phyloP scores from a whole-genome alignment of 345 rosid genomes.

The Psidium friedrichsthalianum region DNA sequence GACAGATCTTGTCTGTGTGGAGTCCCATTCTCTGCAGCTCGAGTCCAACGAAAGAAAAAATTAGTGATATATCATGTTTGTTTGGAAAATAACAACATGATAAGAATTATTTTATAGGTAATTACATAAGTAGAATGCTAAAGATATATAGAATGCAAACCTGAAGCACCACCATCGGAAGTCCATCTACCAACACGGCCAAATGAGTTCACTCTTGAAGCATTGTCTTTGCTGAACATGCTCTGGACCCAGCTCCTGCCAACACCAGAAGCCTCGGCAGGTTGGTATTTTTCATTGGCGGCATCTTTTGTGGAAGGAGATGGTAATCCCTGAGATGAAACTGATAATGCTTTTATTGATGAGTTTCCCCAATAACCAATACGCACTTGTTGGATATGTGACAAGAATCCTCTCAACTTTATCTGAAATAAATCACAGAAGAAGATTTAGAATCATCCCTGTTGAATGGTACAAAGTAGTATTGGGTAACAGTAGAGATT shows the following conservation, averaged over 20 bases:
- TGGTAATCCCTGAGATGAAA: constrained; percentile 56
- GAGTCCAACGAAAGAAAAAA: background rate
- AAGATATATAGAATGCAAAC: constrained; percentile 13
- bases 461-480: background rate
- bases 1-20: constrained; percentile 53
- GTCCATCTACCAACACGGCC: constrained; percentile 74
- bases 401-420: constrained; percentile 85
- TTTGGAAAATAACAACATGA: background rate
- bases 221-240: constrained; percentile 91
- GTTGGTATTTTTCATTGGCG: constrained; percentile 64
- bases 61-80: background rate
- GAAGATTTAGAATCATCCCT: background rate
- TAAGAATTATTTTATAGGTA: background rate
- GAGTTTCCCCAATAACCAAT: constrained; percentile 89
- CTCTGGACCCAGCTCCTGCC: constrained; percentile 99
- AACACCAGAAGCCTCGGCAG: constrained; percentile 84
- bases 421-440: constrained; percentile 39
- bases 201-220: constrained; percentile 64
- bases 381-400: constrained; percentile 92
- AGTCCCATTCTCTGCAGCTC: constrained; percentile 30
- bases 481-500: background rate
- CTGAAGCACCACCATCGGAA: constrained; percentile 66
- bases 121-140: background rate
- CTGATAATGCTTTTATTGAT: constrained; percentile 47
- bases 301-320: constrained; percentile 83